phyloP scores from a whole-genome alignment of 805 yeast genomes.

The Sugiyamaella floridensis region DNA sequence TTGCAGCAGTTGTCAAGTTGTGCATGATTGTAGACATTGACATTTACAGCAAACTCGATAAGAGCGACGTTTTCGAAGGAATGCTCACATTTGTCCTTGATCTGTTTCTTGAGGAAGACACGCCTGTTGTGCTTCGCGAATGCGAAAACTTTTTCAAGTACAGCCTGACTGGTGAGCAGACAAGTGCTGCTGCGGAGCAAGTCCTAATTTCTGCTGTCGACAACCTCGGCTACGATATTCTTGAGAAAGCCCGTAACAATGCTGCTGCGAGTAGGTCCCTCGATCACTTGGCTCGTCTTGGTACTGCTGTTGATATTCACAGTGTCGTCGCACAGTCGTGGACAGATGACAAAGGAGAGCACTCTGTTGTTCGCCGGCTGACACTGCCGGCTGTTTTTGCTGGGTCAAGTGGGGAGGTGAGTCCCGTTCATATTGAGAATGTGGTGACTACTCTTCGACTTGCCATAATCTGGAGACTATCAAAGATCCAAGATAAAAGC shows the following conservation, averaged over 20 bases:
- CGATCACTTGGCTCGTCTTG: neutral
- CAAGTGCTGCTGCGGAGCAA: neutral
- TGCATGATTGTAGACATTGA: slow-evolving; percentile 20
- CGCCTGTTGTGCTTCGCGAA: neutral
- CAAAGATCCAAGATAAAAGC: neutral
- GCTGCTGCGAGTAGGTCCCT: neutral
- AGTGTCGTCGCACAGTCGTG: neutral
- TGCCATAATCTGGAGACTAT: slow-evolving; percentile 13
- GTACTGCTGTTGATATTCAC: neutral
- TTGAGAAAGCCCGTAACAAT: neutral
- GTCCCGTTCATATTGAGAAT: neutral
- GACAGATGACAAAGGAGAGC: neutral
- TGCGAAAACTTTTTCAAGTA: neutral
- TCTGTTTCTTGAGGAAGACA: slow-evolving; percentile 9
- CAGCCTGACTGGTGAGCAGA: neutral
- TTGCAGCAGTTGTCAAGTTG: slow-evolving; percentile 19
- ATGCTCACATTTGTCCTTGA: slow-evolving; percentile 20
- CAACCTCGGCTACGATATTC: neutral
- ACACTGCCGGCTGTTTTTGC: neutral
- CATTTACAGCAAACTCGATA: slow-evolving; percentile 15
- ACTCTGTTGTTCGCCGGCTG: neutral
- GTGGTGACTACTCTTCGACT: slow-evolving; percentile 4
- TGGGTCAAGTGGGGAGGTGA: neutral
- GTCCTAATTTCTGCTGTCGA: neutral
- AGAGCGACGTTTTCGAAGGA: slow-evolving; percentile 18